A percentile compares a stretch with the other conserved stretches of the same genome.
These are phyloP conservation scores for Wickerhamomyces subpelliculosus DNA, from an alignment of 805 yeast genomes.

Conservation along the genomic window DNA sequence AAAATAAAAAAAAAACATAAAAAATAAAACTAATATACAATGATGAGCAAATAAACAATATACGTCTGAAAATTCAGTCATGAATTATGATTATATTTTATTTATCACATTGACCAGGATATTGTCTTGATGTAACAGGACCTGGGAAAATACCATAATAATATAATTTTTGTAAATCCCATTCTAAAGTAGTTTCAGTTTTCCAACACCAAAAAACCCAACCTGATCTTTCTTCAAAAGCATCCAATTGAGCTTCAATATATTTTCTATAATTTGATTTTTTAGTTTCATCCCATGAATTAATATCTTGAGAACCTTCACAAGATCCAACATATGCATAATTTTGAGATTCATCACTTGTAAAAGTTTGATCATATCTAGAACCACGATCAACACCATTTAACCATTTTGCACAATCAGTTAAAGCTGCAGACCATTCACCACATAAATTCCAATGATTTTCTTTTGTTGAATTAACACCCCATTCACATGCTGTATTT, in stretches of 20 bases:
- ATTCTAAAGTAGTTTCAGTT: slow-evolving; percentile 75
- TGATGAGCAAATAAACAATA: no score
- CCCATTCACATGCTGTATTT: slow-evolving; percentile 44
- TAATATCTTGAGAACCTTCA: slow-evolving; percentile 36
- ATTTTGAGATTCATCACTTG: slow-evolving; percentile 26
- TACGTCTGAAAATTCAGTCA: no score
- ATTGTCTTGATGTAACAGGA: slow-evolving; percentile 64
- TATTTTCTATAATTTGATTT: slow-evolving; percentile 55
- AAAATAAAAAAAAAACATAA: no score
- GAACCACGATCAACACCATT: slow-evolving; percentile 85
- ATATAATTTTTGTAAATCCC: slow-evolving; percentile 70
- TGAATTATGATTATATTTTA: no score
- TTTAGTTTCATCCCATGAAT: slow-evolving; percentile 53
- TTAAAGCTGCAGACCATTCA: slow-evolving; percentile 88
- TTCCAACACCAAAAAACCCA: slow-evolving; percentile 96
- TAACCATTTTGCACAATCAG: slow-evolving; percentile 85
- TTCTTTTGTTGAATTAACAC: slow-evolving; percentile 37
- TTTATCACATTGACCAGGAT: slow-evolving; percentile 55
- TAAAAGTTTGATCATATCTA: slow-evolving; percentile 61
- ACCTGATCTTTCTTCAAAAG: slow-evolving; percentile 67
- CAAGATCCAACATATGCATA: slow-evolving; percentile 57
- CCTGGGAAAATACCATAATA: slow-evolving; percentile 66
- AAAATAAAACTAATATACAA: no score
- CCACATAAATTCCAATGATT: slow-evolving; percentile 75
- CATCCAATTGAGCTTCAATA: slow-evolving; percentile 88